Evolutionary conservation across 345 rosid species (phyloP).

Genomic region (Bruguiera sexangula): DNA sequence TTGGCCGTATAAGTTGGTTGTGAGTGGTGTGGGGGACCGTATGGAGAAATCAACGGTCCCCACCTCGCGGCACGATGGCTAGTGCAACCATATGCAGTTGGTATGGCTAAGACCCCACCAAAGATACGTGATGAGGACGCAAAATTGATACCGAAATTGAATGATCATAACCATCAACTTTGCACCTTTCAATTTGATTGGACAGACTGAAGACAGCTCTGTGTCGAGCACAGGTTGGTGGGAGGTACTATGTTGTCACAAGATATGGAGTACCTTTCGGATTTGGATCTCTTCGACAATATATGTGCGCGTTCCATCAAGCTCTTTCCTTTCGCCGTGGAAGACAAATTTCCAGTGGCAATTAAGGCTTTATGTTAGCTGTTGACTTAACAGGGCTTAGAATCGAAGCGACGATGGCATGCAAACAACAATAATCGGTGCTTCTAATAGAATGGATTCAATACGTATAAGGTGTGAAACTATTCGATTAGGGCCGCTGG

Average conservation of each 20-base stretch:
- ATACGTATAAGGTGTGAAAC: too few species aligned
- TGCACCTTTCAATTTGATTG: slow-evolving; percentile 18
- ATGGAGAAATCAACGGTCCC: slow-evolving; percentile 17
- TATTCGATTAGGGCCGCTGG: too few species aligned
- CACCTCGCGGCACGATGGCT: slow-evolving; percentile 3
- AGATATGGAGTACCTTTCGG: too few species aligned
- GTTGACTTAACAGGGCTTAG: too few species aligned
- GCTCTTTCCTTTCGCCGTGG: neutral
- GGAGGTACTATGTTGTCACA: too few species aligned
- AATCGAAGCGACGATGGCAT: too few species aligned
- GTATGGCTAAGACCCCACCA: neutral
- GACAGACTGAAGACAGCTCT: neutral
- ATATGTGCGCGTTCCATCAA: neutral
- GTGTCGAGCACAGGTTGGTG: neutral
- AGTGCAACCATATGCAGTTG: neutral
- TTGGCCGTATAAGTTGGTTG: too few species aligned
- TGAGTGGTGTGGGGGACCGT: neutral
- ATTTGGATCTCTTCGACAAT: too few species aligned
- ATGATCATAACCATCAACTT: slow-evolving; percentile 9
- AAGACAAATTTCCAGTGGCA: neutral
- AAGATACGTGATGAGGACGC: neutral
- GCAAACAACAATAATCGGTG: too few species aligned
- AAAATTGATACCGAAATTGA: slow-evolving; percentile 14
- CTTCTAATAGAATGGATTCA: too few species aligned
- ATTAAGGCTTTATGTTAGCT: too few species aligned